Conservation (phyloP, 2,329 filamentous ascomycete species). For the Metarhizium robertsii region DNA sequence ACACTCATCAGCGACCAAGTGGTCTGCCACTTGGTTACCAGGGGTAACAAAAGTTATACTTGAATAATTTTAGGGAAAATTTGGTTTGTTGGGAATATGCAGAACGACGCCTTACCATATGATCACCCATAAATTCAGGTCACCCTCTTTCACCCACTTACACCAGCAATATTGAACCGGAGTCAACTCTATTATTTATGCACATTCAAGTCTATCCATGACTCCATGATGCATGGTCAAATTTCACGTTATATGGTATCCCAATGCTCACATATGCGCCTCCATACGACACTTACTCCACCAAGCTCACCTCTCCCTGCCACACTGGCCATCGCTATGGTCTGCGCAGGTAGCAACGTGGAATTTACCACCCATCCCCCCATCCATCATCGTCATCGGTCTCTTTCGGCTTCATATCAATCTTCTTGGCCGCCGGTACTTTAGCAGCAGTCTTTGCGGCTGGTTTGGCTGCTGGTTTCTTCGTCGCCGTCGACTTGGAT, state of each 20-base stretch:
- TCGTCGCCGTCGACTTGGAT: conserved; percentile 43
- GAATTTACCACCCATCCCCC: conserved; percentile 53
- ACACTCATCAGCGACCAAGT: too few relatives aligned
- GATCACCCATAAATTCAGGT: too few relatives aligned
- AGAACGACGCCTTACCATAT: too few relatives aligned
- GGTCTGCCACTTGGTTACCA: too few relatives aligned
- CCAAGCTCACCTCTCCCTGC: not conserved
- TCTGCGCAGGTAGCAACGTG: not conserved
- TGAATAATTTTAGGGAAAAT: too few relatives aligned
- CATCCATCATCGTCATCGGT: conserved; percentile 52
- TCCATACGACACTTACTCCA: too few relatives aligned
- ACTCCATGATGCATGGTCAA: not conserved
- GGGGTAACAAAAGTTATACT: too few relatives aligned
- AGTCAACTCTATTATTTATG: too few relatives aligned
- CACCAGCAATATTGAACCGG: too few relatives aligned
- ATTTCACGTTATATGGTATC: not conserved
- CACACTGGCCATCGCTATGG: not conserved
- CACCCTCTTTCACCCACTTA: too few relatives aligned
- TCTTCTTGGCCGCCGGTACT: conserved; percentile 49
- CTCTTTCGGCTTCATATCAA: conserved; percentile 58
- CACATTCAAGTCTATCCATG: not conserved
- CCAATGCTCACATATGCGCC: not conserved
- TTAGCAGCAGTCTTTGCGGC: conserved; percentile 22
- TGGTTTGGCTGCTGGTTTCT: conserved; percentile 34
- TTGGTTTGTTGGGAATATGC: too few relatives aligned